Conservation (phyloP, 345 rosid genomes). For the Clausena lansium region DNA sequence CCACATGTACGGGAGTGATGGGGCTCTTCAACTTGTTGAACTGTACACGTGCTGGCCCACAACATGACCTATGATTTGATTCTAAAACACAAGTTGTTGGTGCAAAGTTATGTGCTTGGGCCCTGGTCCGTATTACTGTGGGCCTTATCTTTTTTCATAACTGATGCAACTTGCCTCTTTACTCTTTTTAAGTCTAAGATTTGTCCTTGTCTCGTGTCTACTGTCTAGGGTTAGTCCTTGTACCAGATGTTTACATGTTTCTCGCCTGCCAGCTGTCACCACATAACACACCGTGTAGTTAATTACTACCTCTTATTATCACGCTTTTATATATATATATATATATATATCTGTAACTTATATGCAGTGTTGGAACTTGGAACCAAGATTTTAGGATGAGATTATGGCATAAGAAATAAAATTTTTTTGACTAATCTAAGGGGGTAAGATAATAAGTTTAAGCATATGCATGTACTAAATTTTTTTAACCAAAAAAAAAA, state of each 20-base stretch:
- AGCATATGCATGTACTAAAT: too few species aligned
- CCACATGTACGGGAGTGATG: slow-evolving; percentile 21
- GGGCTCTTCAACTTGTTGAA: slow-evolving; percentile 2
- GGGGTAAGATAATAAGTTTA: too few species aligned
- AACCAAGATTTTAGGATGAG: too few species aligned
- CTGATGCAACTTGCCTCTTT: neutral
- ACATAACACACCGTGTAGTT: neutral
- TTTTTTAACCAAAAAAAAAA: too few species aligned
- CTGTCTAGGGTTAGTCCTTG: neutral
- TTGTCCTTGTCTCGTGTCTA: slow-evolving; percentile 13
- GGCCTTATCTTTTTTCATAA: neutral
- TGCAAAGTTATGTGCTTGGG: slow-evolving; percentile 7
- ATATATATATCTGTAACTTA: too few species aligned
- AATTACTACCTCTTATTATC: neutral
- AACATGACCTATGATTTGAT: neutral
- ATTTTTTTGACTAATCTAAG: too few species aligned
- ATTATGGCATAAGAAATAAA: too few species aligned
- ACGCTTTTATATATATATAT: neutral
- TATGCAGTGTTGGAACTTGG: too few species aligned
- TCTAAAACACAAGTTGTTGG: slow-evolving; percentile 8
- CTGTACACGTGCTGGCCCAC: slow-evolving; percentile 21
- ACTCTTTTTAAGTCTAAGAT: neutral
- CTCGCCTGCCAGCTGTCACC: neutral
- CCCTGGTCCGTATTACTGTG: too few species aligned
- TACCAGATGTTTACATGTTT: neutral